These are phyloP conservation scores for Austroboletus novae-zelandiae DNA, from an alignment of 1,284 basidiomycete genomes.

Conservation along the genomic window DNA sequence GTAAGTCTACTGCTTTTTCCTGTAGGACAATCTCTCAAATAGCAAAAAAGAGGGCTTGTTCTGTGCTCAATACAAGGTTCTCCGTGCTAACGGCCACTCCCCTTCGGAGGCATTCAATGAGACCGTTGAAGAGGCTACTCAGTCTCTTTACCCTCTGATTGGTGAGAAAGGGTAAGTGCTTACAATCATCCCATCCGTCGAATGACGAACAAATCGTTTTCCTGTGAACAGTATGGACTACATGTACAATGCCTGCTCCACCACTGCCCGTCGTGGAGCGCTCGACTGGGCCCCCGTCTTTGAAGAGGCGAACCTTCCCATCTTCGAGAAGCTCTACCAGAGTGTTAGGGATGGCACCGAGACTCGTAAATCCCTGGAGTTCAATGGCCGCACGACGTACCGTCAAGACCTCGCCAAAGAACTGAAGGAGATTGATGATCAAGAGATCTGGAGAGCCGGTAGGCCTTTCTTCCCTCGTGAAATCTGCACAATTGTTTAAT, in stretches of 20 bases:
- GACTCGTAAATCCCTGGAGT: conserved; percentile 96
- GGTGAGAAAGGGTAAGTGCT: conserved; percentile 81
- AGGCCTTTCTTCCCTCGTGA: conserved; percentile 26
- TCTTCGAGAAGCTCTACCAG: conserved; percentile 95
- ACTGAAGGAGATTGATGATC: conserved; percentile 91
- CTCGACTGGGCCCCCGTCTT: conserved; percentile 99
- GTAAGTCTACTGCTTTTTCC: conserved; percentile 44
- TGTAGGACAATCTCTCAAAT: conserved; percentile 13
- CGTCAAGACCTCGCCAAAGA: conserved; percentile 93
- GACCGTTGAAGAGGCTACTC: conserved; percentile 99
- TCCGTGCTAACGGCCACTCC: conserved; percentile 96
- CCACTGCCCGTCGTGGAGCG: conserved; percentile 96
- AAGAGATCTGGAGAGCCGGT: conserved; percentile 98
- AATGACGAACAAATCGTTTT: background rate
- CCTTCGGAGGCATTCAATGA: conserved; percentile 99
- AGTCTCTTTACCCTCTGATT: conserved; percentile 97
- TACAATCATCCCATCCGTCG: too few relatives aligned
- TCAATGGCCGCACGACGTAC: conserved; percentile 92
- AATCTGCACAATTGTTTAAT: conserved; percentile 7
- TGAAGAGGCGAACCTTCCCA: conserved; percentile 88
- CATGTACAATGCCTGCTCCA: conserved; percentile 99
- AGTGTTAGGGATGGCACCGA: conserved; percentile 94
- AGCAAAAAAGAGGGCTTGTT: conserved; percentile 84
- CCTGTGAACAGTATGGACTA: conserved; percentile 84
- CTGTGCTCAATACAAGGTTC: conserved; percentile 98